Evolutionary conservation across 2,329 filamentous ascomycete species (phyloP).

Genomic region (Pseudogymnoascus sp.): DNA sequence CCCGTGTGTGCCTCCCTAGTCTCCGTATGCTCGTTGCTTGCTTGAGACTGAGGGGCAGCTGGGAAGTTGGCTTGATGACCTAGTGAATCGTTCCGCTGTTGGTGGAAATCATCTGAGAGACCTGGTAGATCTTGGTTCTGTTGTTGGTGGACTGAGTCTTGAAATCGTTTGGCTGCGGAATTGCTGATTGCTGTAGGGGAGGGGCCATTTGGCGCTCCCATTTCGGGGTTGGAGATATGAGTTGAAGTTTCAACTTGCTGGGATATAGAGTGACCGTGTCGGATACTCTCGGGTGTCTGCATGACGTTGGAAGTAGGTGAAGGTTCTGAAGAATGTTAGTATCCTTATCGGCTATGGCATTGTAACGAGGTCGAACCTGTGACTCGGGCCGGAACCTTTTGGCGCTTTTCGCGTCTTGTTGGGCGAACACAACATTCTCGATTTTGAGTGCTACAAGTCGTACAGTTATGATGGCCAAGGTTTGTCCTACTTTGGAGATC

Average conservation of each 20-base stretch:
- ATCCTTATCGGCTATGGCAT: neutral
- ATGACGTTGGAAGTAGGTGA: neutral
- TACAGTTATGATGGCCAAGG: neutral
- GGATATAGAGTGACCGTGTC: neutral
- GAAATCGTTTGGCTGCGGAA: neutral
- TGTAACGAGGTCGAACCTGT: neutral
- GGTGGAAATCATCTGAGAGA: neutral
- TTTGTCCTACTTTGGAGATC: slow-evolving; percentile 27
- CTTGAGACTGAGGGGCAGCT: neutral
- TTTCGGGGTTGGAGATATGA: neutral
- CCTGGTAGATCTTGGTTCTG: neutral
- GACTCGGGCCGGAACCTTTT: neutral
- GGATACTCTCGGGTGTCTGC: neutral
- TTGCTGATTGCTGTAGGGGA: neutral
- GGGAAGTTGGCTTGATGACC: neutral
- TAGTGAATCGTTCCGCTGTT: neutral
- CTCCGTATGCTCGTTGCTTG: slow-evolving; percentile 5
- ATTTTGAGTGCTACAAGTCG: slow-evolving; percentile 24
- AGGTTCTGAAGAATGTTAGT: neutral
- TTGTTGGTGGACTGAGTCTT: neutral
- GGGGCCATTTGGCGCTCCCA: neutral
- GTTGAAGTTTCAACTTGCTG: neutral
- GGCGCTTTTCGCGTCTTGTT: neutral
- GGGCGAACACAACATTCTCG: slow-evolving; percentile 24
- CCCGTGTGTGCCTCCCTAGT: slow-evolving; percentile 4